Percentiles rank a stretch among this genome's conserved stretches.
These are phyloP conservation scores for Pestalotiopsis sp. DNA, from an alignment of 2,329 filamentous ascomycete species.

Conservation along the genomic window DNA sequence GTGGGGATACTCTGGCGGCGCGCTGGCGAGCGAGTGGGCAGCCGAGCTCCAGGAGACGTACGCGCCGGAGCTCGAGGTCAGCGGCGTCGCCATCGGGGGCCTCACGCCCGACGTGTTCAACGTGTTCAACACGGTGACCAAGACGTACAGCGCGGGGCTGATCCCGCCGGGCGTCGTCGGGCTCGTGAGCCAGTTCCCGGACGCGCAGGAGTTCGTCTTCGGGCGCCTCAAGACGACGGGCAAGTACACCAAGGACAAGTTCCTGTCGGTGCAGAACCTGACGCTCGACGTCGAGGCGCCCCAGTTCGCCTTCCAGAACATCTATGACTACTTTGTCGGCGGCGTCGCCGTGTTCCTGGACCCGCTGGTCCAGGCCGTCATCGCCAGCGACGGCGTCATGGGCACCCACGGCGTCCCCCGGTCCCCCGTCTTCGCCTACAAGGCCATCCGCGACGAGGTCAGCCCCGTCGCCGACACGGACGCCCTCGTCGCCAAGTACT, in stretches of 20 bases:
- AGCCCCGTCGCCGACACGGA: conserved; percentile 43
- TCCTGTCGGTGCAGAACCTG: conserved; percentile 23
- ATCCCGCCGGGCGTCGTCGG: conserved; percentile 36
- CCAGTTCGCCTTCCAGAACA: conserved; percentile 24
- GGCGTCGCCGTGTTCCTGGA: conserved; percentile 23
- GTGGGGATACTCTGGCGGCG: conserved; percentile 61
- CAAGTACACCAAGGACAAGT: conserved; percentile 23
- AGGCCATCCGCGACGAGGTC: conserved; percentile 44
- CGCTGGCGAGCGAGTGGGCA: conserved; percentile 53
- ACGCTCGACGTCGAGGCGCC: conserved; percentile 16
- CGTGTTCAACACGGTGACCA: conserved; percentile 37
- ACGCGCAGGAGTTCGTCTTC: conserved; percentile 27
- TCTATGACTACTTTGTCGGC: conserved; percentile 31
- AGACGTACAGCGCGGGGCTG: conserved; percentile 32
- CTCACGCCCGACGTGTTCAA: conserved; percentile 42
- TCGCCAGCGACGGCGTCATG: conserved; percentile 24
- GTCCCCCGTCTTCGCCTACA: conserved; percentile 47
- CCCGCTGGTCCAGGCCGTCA: conserved; percentile 18
- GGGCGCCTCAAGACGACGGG: conserved; percentile 22
- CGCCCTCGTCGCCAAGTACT: conserved; percentile 40
- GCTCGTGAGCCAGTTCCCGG: conserved; percentile 34
- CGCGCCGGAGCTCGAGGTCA: conserved; percentile 53
- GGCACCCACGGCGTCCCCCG: conserved; percentile 38
- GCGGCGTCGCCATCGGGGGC: conserved; percentile 52
- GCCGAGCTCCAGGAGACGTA: conserved; percentile 54